Evolutionary conservation across 768 basidiomycete genomes (phyloP).

Genomic region (Daedalea quercina): DNA sequence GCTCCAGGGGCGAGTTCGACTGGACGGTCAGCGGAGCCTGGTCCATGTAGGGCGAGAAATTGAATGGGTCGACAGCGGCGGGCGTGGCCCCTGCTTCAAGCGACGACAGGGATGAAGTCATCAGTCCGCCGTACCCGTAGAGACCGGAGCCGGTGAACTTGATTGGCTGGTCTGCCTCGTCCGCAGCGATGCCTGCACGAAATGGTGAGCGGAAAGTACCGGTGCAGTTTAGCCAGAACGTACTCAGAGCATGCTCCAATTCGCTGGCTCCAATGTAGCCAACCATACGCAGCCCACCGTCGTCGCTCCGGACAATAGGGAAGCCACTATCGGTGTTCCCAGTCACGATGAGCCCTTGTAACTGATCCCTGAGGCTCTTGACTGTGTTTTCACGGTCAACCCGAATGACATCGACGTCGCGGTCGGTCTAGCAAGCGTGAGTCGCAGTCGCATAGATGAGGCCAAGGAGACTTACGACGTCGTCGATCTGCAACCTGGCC

Average conservation of each 20-base stretch:
- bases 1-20: slow-evolving; percentile 81
- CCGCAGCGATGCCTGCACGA: slow-evolving; percentile 63
- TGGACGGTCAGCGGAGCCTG: slow-evolving; percentile 88
- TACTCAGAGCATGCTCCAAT: slow-evolving; percentile 87
- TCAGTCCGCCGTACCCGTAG: slow-evolving; percentile 29
- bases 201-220: neutral
- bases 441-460: neutral
- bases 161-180: slow-evolving; percentile 60
- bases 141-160: slow-evolving; percentile 50
- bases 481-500: slow-evolving; percentile 67
- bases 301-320: slow-evolving; percentile 64
- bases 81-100: slow-evolving; percentile 34
- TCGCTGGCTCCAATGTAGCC: slow-evolving; percentile 93
- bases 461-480: slow-evolving; percentile 57
- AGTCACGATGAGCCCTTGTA: slow-evolving; percentile 47
- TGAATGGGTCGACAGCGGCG: slow-evolving; percentile 47
- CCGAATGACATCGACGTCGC: slow-evolving; percentile 62
- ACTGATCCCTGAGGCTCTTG: slow-evolving; percentile 61
- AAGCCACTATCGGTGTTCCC: slow-evolving; percentile 80
- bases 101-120: slow-evolving; percentile 58
- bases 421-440: slow-evolving; percentile 45
- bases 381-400: slow-evolving; percentile 75
- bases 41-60: slow-evolving; percentile 89
- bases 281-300: slow-evolving; percentile 55
- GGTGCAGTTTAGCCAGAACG: too few relatives aligned